Evolutionary conservation across 1,139 yeast species (phyloP).

Genomic region (Kodamaea fungicola): DNA sequence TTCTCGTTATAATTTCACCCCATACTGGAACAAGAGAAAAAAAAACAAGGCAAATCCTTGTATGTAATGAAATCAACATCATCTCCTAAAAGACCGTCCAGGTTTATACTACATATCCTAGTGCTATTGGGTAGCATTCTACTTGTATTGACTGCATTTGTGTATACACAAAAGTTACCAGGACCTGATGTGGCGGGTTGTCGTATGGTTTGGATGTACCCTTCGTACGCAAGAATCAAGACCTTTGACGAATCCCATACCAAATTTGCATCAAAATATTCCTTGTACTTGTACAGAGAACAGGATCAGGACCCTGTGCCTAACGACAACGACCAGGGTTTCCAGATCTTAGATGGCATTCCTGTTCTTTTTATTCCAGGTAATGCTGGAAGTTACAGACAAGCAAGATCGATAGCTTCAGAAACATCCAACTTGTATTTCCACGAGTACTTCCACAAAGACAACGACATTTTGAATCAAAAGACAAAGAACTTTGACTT

Average conservation of each 20-base stretch:
- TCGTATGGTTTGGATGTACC: slow-evolving; percentile 65
- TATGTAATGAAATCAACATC: too few relatives aligned
- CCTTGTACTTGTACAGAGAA: slow-evolving; percentile 75
- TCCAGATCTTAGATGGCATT: slow-evolving; percentile 52
- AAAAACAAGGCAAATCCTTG: too few relatives aligned
- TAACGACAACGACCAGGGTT: slow-evolving; percentile 28
- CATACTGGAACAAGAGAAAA: too few relatives aligned
- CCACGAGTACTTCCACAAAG: slow-evolving; percentile 23
- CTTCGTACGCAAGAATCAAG: slow-evolving; percentile 68
- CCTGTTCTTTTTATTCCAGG: slow-evolving; percentile 96
- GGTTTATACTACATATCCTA: slow-evolving; percentile 7
- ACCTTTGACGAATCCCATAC: slow-evolving; percentile 74
- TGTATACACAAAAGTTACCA: slow-evolving; percentile 18
- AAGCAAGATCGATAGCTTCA: slow-evolving; percentile 89
- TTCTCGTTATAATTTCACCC: too few relatives aligned
- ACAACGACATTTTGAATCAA: slow-evolving; percentile 18
- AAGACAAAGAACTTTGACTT: slow-evolving; percentile 58
- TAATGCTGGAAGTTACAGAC: slow-evolving; percentile 92
- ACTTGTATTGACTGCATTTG: slow-evolving; percentile 11
- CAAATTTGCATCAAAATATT: slow-evolving; percentile 72
- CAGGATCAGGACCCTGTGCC: slow-evolving; percentile 66
- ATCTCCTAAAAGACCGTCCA: slow-evolving; percentile 3
- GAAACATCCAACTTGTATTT: slow-evolving; percentile 54
- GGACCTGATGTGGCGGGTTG: slow-evolving; percentile 46
- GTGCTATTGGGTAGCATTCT: slow-evolving; percentile 9